Percentiles rank a stretch among this genome's conserved stretches.
These are phyloP conservation scores for Solanum tarijense DNA, from an alignment of 257 asterid genomes.

Conservation along the genomic window DNA sequence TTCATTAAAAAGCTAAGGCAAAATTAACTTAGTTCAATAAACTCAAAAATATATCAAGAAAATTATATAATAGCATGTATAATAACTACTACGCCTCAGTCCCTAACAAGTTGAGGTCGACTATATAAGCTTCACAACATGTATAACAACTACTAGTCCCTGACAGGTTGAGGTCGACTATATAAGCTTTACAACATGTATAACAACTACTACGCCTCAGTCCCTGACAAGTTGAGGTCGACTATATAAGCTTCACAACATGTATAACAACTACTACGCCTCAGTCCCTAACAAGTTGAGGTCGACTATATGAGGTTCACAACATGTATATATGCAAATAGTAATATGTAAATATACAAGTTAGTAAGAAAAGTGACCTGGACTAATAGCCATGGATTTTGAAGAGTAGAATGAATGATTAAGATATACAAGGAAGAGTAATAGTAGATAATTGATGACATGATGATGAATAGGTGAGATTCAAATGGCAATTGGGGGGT, in stretches of 20 bases:
- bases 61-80: background rate
- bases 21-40: background rate
- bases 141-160: background rate
- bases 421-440: conserved; percentile 14
- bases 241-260: background rate
- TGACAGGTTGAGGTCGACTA: background rate
- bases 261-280: background rate
- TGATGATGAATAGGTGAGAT: conserved; percentile 8
- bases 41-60: background rate
- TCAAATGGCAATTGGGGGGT: conserved; percentile 14
- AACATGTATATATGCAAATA: background rate
- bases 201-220: background rate
- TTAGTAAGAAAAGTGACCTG: conserved; percentile 26
- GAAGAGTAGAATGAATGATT: conserved; percentile 11
- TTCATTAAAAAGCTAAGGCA: background rate
- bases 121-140: background rate
- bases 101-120: background rate
- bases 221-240: background rate
- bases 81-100: background rate
- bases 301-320: background rate
- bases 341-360: background rate
- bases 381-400: conserved; percentile 13
- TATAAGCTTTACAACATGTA: background rate
- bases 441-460: conserved; percentile 14
- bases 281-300: background rate